Evolutionary conservation across 2,329 filamentous ascomycete species (phyloP).

Genomic region (Colletotrichum cordylinicola): DNA sequence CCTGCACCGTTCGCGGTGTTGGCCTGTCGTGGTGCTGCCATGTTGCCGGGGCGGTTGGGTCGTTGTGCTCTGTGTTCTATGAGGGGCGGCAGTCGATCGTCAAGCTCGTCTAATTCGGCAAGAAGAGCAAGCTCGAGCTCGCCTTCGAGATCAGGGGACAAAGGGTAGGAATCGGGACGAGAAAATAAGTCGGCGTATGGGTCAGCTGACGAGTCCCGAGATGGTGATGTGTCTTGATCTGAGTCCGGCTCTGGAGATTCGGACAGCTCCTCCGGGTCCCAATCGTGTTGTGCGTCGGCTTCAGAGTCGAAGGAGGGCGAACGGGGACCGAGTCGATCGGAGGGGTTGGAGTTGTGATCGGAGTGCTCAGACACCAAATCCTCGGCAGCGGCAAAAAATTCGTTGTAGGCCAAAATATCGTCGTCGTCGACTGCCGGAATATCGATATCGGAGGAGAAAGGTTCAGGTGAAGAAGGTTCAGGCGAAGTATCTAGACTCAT

Average conservation of each 20-base stretch:
- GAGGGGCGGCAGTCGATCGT: background rate
- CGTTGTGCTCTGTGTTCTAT: background rate
- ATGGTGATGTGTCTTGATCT: background rate
- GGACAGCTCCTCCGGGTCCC: slow-evolving; percentile 1
- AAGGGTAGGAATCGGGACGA: slow-evolving; percentile 5
- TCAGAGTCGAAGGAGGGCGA: slow-evolving; percentile 8
- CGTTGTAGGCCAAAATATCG: background rate
- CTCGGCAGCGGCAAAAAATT: background rate
- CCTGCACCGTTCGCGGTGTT: background rate
- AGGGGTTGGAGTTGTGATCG: background rate
- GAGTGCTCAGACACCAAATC: background rate
- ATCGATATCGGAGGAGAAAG: background rate
- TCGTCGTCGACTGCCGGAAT: background rate
- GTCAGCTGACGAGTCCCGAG: background rate
- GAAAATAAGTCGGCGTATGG: background rate
- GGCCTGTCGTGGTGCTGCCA: background rate
- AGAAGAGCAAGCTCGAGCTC: slow-evolving; percentile 19
- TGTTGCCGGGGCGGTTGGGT: background rate
- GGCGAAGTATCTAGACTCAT: slow-evolving; percentile 18
- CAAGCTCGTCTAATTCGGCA: slow-evolving; percentile 11
- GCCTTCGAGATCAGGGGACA: slow-evolving; percentile 14
- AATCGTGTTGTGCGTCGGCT: slow-evolving; percentile 2
- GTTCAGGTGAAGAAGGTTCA: slow-evolving; percentile 6
- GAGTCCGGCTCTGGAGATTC: background rate
- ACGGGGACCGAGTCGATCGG: background rate